Conservation (phyloP, 1,284 basidiomycete genomes). For the Mycosarcoma maydis region DNA sequence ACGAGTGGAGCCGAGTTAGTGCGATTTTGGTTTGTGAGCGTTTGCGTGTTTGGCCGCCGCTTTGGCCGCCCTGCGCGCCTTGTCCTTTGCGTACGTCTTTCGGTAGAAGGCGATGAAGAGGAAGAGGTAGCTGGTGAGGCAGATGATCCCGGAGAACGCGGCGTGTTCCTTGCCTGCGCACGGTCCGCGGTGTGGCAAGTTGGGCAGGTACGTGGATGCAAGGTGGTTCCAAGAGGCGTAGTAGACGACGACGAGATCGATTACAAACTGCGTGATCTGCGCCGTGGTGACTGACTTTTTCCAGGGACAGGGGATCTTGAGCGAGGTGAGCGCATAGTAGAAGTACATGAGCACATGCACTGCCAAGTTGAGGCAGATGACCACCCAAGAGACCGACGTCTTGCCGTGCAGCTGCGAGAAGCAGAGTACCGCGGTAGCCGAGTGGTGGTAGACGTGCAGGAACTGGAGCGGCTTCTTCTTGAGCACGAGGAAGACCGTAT, state of each 20-base stretch:
- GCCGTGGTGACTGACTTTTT: constrained; percentile 94
- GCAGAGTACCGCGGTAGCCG: constrained; percentile 95
- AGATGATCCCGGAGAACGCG: constrained; percentile 85
- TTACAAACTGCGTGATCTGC: constrained; percentile 76
- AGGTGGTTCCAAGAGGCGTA: constrained; percentile 52
- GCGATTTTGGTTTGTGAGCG: too few species aligned
- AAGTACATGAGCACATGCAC: constrained; percentile 96
- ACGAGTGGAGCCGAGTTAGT: too few species aligned
- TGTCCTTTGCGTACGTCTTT: constrained; percentile 64
- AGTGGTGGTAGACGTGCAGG: constrained; percentile 98
- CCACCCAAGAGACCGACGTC: constrained; percentile 87
- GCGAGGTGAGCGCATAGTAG: constrained; percentile 62
- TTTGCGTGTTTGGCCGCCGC: constrained; percentile 24
- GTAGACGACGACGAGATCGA: constrained; percentile 50
- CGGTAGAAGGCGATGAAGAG: constrained; percentile 67
- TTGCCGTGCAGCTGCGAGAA: constrained; percentile 86
- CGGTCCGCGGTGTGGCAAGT: constrained; percentile 77
- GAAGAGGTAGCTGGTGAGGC: constrained; percentile 81
- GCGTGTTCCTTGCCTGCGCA: constrained; percentile 90
- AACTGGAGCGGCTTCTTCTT: constrained; percentile 97
- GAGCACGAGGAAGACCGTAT: constrained; percentile 95
- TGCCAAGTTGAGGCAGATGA: constrained; percentile 88
- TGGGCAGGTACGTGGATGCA: constrained; percentile 68
- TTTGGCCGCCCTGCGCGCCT: constrained; percentile 24
- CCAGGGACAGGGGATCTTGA: constrained; percentile 72